Evolutionary conservation across 2,329 filamentous ascomycete species (phyloP), one percentile per base, ranked within the genome.

Genomic region (Diatrype stigma): DNA sequence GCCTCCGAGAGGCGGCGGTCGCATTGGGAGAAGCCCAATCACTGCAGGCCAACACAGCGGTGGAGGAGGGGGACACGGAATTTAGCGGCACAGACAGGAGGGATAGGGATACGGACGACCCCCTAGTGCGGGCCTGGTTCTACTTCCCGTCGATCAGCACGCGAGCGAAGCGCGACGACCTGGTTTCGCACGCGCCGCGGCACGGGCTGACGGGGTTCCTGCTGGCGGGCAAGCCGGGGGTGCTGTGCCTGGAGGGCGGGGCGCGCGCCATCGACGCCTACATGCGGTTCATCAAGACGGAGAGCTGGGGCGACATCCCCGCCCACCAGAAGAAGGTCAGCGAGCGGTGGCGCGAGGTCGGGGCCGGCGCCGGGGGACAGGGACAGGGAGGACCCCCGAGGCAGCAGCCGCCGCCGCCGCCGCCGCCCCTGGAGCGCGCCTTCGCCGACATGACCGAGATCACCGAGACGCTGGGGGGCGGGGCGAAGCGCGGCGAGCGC

Each of bases 81-180:
- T n/a, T n/a, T n/a, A 53, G 30, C 16, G 23, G 12, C 7, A 21
- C 6, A 19, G 28, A 34, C n/a, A 23, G 17, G 14, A 30, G 21
- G 38, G 42, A 23, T 23, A n/a, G 1, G 45, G 38, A 11, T n/a
- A n/a, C n/a, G n/a, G n/a, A n/a, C n/a, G 59, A 51, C 0, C 61
- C 71, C 0, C 58, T 78, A 1, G 72, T 80, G 3, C 69, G 81
- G 8, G 80, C 79, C 1, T 84, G 81, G 81, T 84, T 84, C 60
- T 84, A 84, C 63, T 83, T 85, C 54, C 81, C 81, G 0, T 83
- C 80, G 1, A 76, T 85, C 49, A 80, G 76, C 38, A 84, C 81
- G 0, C 75, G 81, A 3, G 73, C 74, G 44, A 85, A 84, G 58
- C 72, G 81, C 45, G 73, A 79, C 56, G 80, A 85, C 55, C 66